Evolutionary conservation across 768 basidiomycete genomes (phyloP).

Genomic region (Austroboletus festivus): DNA sequence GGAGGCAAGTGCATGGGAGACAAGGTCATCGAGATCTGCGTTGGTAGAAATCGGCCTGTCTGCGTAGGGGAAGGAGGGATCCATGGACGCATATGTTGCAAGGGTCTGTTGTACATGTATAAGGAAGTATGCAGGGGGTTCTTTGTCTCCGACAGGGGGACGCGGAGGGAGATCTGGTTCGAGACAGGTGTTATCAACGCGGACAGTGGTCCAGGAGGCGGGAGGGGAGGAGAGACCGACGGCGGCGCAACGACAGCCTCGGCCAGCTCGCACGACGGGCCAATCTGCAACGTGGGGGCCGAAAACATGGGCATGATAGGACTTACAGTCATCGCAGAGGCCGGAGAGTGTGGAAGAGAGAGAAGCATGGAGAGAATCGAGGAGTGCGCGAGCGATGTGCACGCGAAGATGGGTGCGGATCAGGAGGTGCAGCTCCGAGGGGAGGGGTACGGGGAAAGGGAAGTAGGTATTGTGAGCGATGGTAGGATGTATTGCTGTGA

Average conservation of each 20-base stretch:
- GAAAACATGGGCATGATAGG: conserved; percentile 53
- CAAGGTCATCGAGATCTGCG: conserved; percentile 43
- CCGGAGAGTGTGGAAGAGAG: conserved; percentile 29
- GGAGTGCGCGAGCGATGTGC: conserved; percentile 39
- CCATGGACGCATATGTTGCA: conserved; percentile 43
- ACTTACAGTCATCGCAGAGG: conserved; percentile 48
- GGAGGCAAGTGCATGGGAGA: conserved; percentile 39
- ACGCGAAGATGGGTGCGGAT: conserved; percentile 49
- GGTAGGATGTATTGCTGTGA: conserved; percentile 47
- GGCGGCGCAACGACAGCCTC: conserved; percentile 45
- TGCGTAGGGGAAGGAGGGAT: conserved; percentile 30
- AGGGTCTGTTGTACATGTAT: conserved; percentile 44
- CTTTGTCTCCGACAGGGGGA: conserved; percentile 31
- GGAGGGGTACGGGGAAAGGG: conserved; percentile 33
- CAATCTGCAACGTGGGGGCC: conserved; percentile 52
- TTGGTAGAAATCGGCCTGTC: conserved; percentile 14
- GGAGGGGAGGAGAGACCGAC: conserved; percentile 15
- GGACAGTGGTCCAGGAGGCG: conserved; percentile 8
- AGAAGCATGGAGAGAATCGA: conserved; percentile 41
- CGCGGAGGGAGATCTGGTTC: conserved; percentile 24
- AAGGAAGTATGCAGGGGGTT: conserved; percentile 32
- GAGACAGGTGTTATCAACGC: conserved; percentile 9
- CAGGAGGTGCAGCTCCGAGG: conserved; percentile 50
- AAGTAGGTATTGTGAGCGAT: conserved; percentile 31
- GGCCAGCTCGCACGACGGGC: conserved; percentile 44